Evolutionary conservation across 1,284 basidiomycete genomes (phyloP).

Genomic region (Crepidotus sp.): DNA sequence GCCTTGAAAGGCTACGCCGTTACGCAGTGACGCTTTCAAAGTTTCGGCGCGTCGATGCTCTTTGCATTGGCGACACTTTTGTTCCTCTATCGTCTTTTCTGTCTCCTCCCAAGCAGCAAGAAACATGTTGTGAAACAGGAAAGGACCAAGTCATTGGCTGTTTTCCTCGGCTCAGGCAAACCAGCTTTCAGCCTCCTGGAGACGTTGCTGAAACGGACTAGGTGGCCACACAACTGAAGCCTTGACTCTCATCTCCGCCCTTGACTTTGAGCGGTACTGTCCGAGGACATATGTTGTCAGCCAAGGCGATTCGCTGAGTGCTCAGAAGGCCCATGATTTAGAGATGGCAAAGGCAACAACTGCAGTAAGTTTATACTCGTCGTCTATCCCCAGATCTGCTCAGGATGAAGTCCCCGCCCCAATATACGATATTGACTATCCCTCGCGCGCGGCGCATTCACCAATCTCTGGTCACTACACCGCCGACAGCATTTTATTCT

Average conservation of each 20-base stretch:
- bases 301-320: constrained; percentile 75
- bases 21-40: no score
- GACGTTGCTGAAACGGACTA: constrained; percentile 25
- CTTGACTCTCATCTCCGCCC: constrained; percentile 61
- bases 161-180: constrained; percentile 58
- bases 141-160: constrained; percentile 39
- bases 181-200: neutral
- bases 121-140: neutral
- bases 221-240: constrained; percentile 95
- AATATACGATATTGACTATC: constrained; percentile 54
- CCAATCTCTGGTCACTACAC: constrained; percentile 64
- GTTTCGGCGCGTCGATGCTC: neutral
- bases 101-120: constrained; percentile 14
- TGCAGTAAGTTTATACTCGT: constrained; percentile 5
- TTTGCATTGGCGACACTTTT: neutral
- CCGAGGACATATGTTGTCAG: constrained; percentile 79
- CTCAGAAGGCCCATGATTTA: constrained; percentile 58
- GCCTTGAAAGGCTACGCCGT: no score
- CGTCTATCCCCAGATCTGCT: constrained; percentile 8
- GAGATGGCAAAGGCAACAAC: constrained; percentile 35
- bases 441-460: constrained; percentile 83
- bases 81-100: constrained; percentile 21
- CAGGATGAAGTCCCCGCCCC: constrained; percentile 10
- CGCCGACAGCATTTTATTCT: constrained; percentile 55
- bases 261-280: constrained; percentile 72